These are phyloP conservation scores for Aureobasidium musti DNA, from an alignment of 2,329 filamentous ascomycete species.

Conservation along the genomic window DNA sequence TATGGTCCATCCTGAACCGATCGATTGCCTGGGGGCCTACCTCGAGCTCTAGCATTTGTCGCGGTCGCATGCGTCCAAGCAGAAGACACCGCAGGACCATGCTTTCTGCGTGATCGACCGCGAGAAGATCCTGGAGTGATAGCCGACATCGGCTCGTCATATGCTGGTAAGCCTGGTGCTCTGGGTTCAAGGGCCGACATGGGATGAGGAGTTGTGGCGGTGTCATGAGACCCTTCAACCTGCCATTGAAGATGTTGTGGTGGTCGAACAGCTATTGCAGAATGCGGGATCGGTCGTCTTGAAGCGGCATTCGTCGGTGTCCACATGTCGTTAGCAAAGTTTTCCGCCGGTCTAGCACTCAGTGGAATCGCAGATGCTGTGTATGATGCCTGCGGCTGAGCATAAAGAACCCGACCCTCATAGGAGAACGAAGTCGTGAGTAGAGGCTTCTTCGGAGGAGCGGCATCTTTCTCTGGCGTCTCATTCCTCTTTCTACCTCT, in stretches of 20 bases:
- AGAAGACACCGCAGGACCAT: conserved; percentile 86
- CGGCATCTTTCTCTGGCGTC: conserved; percentile 29
- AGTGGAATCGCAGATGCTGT: conserved; percentile 55
- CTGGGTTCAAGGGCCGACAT: conserved; percentile 74
- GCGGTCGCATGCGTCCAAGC: conserved; percentile 74
- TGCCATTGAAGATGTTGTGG: conserved; percentile 45
- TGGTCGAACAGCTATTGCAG: conserved; percentile 46
- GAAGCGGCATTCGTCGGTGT: conserved; percentile 46
- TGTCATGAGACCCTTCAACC: conserved; percentile 34
- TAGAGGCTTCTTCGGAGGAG: conserved; percentile 33
- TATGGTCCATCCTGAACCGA: conserved; percentile 67
- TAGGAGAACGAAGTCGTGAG: conserved; percentile 26
- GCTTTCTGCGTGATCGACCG: conserved; percentile 62
- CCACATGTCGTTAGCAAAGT: conserved; percentile 56
- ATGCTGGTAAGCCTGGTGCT: conserved; percentile 50
- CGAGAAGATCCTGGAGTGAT: conserved; percentile 62
- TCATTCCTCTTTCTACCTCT: conserved; percentile 56
- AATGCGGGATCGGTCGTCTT: conserved; percentile 45
- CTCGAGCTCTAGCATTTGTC: conserved; percentile 68
- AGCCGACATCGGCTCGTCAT: conserved; percentile 69
- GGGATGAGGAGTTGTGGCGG: conserved; percentile 62
- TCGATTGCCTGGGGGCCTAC: conserved; percentile 74
- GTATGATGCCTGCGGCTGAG: conserved; percentile 51
- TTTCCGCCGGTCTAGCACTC: conserved; percentile 56
- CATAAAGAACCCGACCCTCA: conserved; percentile 31